Evolutionary conservation across 1,284 basidiomycete genomes (phyloP).

Genomic region (Golubevia pallescens): DNA sequence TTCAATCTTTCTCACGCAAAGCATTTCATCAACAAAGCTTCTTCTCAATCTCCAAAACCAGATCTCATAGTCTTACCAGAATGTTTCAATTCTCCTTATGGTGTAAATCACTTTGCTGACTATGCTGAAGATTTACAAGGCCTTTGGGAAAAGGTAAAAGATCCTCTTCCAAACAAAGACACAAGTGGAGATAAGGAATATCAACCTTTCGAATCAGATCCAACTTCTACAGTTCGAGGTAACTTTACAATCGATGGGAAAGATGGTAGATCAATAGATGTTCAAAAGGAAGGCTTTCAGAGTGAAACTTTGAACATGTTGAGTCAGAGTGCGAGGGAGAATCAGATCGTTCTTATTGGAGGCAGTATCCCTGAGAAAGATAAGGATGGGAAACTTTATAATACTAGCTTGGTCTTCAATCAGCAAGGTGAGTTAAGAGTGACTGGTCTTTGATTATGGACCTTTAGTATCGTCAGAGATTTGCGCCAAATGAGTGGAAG

Average conservation of each 20-base stretch:
- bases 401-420: conserved; percentile 73
- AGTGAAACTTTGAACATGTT: conserved; percentile 54
- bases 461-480: conserved; percentile 5
- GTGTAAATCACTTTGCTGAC: conserved; percentile 48
- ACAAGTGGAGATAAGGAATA: too few species aligned
- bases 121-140: conserved; percentile 57
- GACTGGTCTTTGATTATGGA: neutral
- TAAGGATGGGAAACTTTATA: conserved; percentile 51
- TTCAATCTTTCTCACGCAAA: conserved; percentile 48
- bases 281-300: conserved; percentile 20
- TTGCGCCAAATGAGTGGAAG: too few species aligned
- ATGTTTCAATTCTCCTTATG: conserved; percentile 63
- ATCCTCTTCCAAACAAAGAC: neutral
- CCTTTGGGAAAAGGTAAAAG: conserved; percentile 37
- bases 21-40: conserved; percentile 25
- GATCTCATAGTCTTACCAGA: conserved; percentile 60
- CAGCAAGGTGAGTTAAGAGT: conserved; percentile 75
- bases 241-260: conserved; percentile 13
- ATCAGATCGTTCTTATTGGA: conserved; percentile 50
- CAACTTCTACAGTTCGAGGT: neutral
- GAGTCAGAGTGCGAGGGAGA: conserved; percentile 41
- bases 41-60: conserved; percentile 17
- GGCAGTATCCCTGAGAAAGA: conserved; percentile 60
- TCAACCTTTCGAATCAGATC: neutral
- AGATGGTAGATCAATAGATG: conserved; percentile 27